Evolutionary conservation across 2,329 filamentous ascomycete genomes (phyloP).

Genomic region (Penicillium aurantiogriseum): DNA sequence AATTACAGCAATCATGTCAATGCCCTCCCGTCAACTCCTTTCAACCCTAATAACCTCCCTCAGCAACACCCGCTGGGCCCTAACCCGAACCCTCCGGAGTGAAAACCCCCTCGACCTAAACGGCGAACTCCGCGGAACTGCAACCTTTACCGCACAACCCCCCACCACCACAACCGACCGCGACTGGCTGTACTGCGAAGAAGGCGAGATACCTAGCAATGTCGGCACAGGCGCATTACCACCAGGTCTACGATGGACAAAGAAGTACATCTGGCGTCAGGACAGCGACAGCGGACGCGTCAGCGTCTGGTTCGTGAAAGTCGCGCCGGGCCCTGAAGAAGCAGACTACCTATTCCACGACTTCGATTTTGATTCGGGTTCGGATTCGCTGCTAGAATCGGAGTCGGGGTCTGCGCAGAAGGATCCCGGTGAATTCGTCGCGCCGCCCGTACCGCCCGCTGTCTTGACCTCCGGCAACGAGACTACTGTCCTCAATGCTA

Average conservation of each 20-base stretch:
- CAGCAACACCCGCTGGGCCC: constrained; percentile 32
- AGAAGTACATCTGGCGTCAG: constrained; percentile 48
- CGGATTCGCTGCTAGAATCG: background rate
- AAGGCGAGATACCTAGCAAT: constrained; percentile 40
- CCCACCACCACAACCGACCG: constrained; percentile 22
- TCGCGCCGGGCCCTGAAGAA: constrained; percentile 26
- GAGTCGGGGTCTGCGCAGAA: background rate
- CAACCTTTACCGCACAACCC: constrained; percentile 35
- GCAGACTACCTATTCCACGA: constrained; percentile 48
- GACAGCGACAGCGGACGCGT: constrained; percentile 28
- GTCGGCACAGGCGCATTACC: constrained; percentile 21
- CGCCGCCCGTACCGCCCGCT: constrained; percentile 26
- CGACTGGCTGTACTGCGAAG: constrained; percentile 44
- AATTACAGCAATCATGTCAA: background rate
- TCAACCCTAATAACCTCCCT: constrained; percentile 33
- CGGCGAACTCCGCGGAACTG: constrained; percentile 42
- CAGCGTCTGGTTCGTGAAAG: constrained; percentile 48
- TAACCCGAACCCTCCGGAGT: constrained; percentile 42
- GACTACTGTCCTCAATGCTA: constrained; percentile 36
- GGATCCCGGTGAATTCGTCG: constrained; percentile 20
- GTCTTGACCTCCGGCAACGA: constrained; percentile 5
- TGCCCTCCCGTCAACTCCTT: constrained; percentile 21
- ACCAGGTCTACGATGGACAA: constrained; percentile 36
- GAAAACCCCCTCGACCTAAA: constrained; percentile 43
- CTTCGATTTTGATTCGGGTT: constrained; percentile 33